phyloP scores from a whole-genome alignment of 495 filamentous ascomycete species.

The Trichoderma erinaceum region DNA sequence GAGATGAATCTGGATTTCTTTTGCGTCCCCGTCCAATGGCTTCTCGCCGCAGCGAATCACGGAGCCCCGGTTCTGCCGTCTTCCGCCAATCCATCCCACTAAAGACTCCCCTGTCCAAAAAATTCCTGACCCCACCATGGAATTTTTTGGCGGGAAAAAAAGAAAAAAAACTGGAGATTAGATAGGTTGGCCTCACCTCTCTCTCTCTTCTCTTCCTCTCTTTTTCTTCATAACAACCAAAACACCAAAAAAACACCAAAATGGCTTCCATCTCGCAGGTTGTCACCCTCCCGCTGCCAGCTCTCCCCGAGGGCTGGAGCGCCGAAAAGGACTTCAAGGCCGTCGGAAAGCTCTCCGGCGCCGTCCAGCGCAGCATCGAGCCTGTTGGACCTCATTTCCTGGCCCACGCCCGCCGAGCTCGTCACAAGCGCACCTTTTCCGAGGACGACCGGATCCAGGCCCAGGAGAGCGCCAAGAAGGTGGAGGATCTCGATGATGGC shows the following conservation, averaged over 20 bases:
- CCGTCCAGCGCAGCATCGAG: constrained; percentile 80
- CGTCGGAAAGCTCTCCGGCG: constrained; percentile 58
- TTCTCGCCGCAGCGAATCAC: neutral
- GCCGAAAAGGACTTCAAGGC: constrained; percentile 89
- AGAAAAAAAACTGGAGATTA: constrained; percentile 19
- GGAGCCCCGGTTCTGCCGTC: constrained; percentile 10
- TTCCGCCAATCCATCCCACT: neutral
- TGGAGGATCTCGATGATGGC: constrained; percentile 82
- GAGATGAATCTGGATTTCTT: too few relatives aligned
- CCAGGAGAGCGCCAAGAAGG: constrained; percentile 87
- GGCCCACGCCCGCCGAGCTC: constrained; percentile 90
- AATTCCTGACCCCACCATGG: neutral
- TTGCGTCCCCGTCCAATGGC: too few relatives aligned
- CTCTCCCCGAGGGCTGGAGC: constrained; percentile 74
- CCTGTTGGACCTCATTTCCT: constrained; percentile 96
- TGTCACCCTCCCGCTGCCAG: constrained; percentile 56
- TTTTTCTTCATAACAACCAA: constrained; percentile 12
- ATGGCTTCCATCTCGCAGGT: constrained; percentile 35
- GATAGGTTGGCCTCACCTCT: constrained; percentile 17
- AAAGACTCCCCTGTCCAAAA: neutral
- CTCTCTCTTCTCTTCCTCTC: neutral
- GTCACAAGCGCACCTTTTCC: constrained; percentile 95
- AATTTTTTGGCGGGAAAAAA: neutral
- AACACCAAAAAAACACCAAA: constrained; percentile 16
- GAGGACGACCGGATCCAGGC: constrained; percentile 97